These are phyloP conservation scores for Phytophthora tubulina DNA, from an alignment of 352 stramenopile species.

Conservation along the genomic window DNA sequence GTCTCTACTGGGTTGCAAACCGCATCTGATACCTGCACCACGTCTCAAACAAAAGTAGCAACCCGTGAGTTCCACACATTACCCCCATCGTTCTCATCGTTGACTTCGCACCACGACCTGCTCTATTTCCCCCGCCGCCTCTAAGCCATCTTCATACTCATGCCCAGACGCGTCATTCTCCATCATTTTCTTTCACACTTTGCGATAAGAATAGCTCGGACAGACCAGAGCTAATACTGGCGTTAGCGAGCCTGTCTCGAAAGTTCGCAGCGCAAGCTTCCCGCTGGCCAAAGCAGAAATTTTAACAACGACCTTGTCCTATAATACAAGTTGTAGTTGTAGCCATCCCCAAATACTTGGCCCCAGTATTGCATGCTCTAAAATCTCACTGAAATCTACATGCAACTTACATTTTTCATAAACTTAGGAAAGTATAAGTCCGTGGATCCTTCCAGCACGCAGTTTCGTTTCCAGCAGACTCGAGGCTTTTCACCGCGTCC, in stretches of 20 bases:
- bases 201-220: slow-evolving; percentile 30
- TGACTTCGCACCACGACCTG: background rate
- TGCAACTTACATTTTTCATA: no score
- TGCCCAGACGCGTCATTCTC: slow-evolving; percentile 6
- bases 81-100: no score
- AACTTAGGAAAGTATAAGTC: no score
- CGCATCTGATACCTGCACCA: slow-evolving; percentile 2
- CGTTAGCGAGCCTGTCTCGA: background rate
- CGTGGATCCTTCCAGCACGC: no score
- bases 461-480: no score
- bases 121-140: slow-evolving; percentile 4
- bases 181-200: background rate
- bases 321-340: no score
- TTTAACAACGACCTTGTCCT: no score
- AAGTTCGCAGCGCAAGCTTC: background rate
- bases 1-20: background rate
- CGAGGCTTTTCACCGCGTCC: no score
- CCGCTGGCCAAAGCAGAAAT: no score
- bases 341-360: no score
- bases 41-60: background rate
- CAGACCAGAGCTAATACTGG: background rate
- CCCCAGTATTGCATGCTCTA: no score
- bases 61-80: background rate
- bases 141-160: slow-evolving; percentile 22
- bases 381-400: no score